Evolutionary conservation across 176 grass and related monocot species (phyloP), one percentile per base, ranked within the genome.

Genomic region (Guadua angustifolia): DNA sequence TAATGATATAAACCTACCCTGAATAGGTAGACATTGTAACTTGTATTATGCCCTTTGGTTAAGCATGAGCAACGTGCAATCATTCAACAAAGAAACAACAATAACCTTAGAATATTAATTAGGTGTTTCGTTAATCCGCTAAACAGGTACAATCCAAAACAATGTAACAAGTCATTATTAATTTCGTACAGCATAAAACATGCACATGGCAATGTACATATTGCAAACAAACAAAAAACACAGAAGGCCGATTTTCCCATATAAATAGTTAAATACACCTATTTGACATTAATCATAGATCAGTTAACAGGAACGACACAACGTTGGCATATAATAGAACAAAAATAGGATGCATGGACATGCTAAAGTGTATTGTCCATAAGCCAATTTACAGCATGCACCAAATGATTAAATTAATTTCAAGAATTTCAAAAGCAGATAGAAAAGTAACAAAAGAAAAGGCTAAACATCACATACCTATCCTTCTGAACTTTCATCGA

Each of bases 401-500:
- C 57, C 39, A 79, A 29, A 74, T 32, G 9, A 80, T 43, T 16
- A 80, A 63, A 43, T 42, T 74, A 80, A 59, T 25, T 25, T n/a
- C 8, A 80, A 85, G 36, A 68, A 62, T 25, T 51, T 43, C 26
- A 13, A 35, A 66, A 47, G 0, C 11, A 69, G 69, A 52, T 8
- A 74, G 17, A 42, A 45, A 75, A 77, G 66, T 49, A 18, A 80
- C 53, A 62, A 14, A 32, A 35, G 74, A 62, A 12, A 63, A 64
- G 22, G 24, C 5, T 59, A 83, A 51, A 51, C 10, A 83, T 75
- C 12, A 8, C 79, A 49, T 66, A 92, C 97, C 93, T 95, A 74
- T 87, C 91, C 87, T 87, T 95, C 78, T 91, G 78, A 35, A 62
- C 24, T 91, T 75, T 92, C 87, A 75, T 85, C 89, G 87, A 78